phyloP scores from a whole-genome alignment of 1,284 basidiomycete species.

The Leucoagaricus sp. region DNA sequence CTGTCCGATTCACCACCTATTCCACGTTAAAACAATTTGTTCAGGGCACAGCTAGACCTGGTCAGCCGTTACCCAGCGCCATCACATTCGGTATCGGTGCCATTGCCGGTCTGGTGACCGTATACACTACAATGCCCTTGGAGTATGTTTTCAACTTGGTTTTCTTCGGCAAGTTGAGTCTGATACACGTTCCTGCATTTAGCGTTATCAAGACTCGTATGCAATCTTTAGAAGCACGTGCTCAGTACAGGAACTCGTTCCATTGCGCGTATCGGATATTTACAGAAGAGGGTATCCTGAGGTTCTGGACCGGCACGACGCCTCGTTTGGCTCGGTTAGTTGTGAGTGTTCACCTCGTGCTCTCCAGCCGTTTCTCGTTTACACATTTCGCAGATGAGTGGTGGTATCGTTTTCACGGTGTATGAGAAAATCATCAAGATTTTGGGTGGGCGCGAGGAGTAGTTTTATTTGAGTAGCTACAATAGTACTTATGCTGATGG shows the following conservation, averaged over 20 bases:
- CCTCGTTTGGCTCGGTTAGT: slow-evolving; percentile 84
- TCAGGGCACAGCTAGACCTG: slow-evolving; percentile 81
- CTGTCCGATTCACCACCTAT: slow-evolving; percentile 96
- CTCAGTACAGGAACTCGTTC: slow-evolving; percentile 89
- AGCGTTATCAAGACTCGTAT: slow-evolving; percentile 98
- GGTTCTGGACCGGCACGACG: slow-evolving; percentile 97
- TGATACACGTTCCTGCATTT: slow-evolving; percentile 10
- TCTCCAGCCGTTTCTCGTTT: not conserved
- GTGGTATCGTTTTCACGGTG: slow-evolving; percentile 94
- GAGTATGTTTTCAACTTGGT: slow-evolving; percentile 59
- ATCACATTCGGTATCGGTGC: slow-evolving; percentile 96
- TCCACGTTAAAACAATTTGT: slow-evolving; percentile 92
- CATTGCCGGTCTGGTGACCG: slow-evolving; percentile 92
- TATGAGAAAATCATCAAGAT: slow-evolving; percentile 78
- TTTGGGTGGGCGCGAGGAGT: slow-evolving; percentile 18
- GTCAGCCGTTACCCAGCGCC: slow-evolving; percentile 82
- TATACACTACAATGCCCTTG: slow-evolving; percentile 92
- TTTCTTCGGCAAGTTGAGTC: no score
- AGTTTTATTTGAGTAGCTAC: not conserved
- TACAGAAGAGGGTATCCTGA: slow-evolving; percentile 83
- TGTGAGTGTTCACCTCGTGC: slow-evolving; percentile 48
- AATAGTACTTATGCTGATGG: no score
- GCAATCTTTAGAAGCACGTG: slow-evolving; percentile 86
- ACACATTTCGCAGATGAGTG: slow-evolving; percentile 66
- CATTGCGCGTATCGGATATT: slow-evolving; percentile 93